phyloP scores from a whole-genome alignment of 768 basidiomycete genomes.

The Hypholoma sublateritium region DNA sequence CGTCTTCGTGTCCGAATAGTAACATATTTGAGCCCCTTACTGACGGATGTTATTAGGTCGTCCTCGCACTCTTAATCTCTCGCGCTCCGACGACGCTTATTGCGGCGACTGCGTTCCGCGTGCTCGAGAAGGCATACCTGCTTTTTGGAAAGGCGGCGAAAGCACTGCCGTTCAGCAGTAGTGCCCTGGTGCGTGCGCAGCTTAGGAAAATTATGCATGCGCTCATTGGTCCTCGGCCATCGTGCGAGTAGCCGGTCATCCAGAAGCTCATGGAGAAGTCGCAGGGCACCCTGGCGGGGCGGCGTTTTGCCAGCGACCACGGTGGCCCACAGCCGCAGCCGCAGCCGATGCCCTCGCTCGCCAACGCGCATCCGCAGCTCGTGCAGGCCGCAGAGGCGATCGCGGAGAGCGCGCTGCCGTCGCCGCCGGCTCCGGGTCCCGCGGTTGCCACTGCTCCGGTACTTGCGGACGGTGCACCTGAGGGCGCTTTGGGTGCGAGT shows the following conservation, averaged over 20 bases:
- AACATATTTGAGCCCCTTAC: neutral
- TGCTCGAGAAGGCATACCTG: conserved; percentile 56
- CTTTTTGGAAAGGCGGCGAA: conserved; percentile 58
- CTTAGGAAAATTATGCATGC: neutral
- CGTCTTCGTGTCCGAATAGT: conserved; percentile 24
- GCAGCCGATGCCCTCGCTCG: neutral
- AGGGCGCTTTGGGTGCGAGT: neutral
- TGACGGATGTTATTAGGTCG: conserved; percentile 39
- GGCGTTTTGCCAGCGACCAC: conserved; percentile 16
- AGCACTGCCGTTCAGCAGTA: conserved; percentile 59
- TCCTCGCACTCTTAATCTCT: conserved; percentile 61
- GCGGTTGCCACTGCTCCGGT: neutral
- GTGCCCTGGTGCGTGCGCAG: conserved; percentile 48
- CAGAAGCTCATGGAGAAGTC: conserved; percentile 56
- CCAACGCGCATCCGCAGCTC: neutral
- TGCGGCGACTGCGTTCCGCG: conserved; percentile 57
- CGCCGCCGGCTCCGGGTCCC: neutral
- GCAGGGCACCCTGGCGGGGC: conserved; percentile 41
- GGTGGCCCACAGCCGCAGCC: conserved; percentile 1
- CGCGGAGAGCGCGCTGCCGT: neutral
- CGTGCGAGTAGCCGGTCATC: conserved; percentile 44
- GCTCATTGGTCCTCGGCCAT: neutral
- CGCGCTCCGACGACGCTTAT: conserved; percentile 60
- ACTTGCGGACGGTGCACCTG: neutral
- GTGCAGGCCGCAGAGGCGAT: neutral